These are phyloP conservation scores for Discostella pseudostelligera DNA, from an alignment of 108 stramenopile species.

Conservation along the genomic window DNA sequence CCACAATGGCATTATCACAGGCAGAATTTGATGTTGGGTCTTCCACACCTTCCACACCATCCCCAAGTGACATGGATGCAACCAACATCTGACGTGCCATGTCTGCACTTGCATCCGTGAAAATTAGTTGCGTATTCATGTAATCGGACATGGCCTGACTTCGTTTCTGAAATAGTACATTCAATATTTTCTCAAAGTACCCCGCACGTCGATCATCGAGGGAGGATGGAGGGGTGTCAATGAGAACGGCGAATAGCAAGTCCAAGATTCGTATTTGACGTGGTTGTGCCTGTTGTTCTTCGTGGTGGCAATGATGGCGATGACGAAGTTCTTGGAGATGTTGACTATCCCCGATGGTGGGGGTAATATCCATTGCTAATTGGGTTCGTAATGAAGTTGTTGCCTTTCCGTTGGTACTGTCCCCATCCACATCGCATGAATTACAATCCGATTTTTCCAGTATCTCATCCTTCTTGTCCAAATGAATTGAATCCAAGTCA, in stretches of 20 bases:
- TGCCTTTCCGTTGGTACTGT: background rate
- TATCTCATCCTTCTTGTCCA: background rate
- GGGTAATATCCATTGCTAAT: no score
- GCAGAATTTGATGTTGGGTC: no score
- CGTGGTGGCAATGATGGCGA: background rate
- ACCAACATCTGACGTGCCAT: constrained; percentile 1
- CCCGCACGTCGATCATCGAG: constrained; percentile 92
- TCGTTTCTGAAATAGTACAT: constrained; percentile 70
- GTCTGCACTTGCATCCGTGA: constrained; percentile 8
- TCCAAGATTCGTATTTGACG: constrained; percentile 49
- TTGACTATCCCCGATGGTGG: no score
- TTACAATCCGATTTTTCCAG: background rate
- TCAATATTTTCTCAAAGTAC: constrained; percentile 92
- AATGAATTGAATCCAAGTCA: no score
- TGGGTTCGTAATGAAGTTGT: background rate
- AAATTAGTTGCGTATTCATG: constrained; percentile 54
- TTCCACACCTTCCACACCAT: background rate
- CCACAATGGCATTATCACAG: no score
- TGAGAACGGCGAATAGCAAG: constrained; percentile 78
- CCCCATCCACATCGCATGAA: background rate
- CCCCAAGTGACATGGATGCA: constrained; percentile 17
- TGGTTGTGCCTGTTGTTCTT: background rate
- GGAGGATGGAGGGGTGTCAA: constrained; percentile 59
- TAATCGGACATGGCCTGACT: constrained; percentile 60
- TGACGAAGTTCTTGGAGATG: background rate